phyloP scores from a whole-genome alignment of 2,329 filamentous ascomycete species.

The Ophiostoma australiae region DNA sequence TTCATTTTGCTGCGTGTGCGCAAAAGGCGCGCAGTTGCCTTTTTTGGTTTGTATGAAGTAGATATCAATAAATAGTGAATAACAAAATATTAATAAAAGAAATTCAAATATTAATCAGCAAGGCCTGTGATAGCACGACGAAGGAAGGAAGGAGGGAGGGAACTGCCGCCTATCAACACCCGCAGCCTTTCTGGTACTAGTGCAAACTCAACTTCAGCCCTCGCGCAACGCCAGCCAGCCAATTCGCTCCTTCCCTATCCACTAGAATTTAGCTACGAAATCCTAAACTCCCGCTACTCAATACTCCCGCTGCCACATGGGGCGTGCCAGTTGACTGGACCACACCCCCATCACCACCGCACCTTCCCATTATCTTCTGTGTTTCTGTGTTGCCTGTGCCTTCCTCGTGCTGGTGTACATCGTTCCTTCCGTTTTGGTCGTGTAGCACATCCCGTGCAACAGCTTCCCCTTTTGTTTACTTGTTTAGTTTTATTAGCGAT shows the following conservation, averaged over 20 bases:
- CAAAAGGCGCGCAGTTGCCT: background rate
- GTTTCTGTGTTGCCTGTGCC: background rate
- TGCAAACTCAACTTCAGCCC: conserved; percentile 8
- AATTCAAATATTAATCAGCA: background rate
- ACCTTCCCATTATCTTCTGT: background rate
- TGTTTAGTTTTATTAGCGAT: background rate
- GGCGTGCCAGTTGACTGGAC: background rate
- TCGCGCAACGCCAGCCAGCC: conserved; percentile 14
- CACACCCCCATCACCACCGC: background rate
- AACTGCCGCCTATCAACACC: background rate
- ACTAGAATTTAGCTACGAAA: background rate
- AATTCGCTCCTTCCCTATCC: background rate
- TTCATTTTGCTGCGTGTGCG: no score
- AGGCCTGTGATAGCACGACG: background rate
- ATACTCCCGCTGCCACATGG: conserved; percentile 4
- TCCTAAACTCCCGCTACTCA: background rate
- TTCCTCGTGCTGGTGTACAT: conserved; percentile 13
- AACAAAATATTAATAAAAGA: no score
- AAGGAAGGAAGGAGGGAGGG: background rate
- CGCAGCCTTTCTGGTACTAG: background rate
- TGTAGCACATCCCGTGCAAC: conserved; percentile 23
- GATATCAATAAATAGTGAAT: no score
- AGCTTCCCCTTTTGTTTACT: background rate
- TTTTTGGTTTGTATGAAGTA: background rate
- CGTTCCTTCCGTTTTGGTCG: conserved; percentile 20